Base-by-base conservation (phyloP, 768 basidiomycete species). In the Chalciporus piperatus region DNA sequence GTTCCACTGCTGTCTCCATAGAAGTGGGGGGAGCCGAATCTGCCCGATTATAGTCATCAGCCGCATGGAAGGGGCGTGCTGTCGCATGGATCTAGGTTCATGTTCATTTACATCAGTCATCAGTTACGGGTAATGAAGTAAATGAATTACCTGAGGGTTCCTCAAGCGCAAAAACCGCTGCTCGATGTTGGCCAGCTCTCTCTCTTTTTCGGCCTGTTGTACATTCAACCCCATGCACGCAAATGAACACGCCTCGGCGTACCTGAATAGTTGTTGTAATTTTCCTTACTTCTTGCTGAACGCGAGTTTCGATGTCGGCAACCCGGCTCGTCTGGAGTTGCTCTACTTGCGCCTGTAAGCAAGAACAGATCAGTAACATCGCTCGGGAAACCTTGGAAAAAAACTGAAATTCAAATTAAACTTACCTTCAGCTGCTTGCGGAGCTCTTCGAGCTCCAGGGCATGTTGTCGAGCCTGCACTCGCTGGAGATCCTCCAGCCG, bases 161-260 rank as follows among this genome's bases (percentile, higher is more conserved):
- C 1, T 17, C 22, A 25, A 11, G 13, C 28, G 35, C 6, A 30
- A 37, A 48, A 38, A 40, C 0, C 30, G 6, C n/a, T 55, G 54
- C 33, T 55, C 50, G 11, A 55, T 55, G 37, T 48, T 55, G 17
- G 50, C 38, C 11, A 55, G 46, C 6, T 55, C 50, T 20, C n/a
- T 44, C 38, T 33, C 46, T 43, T 55, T 55, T 27, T 40, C 45
- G 8, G 32, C 54, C 50, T 52, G 27, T 16, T 32, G 25, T 25
- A 25, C 25, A 25, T 25, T 25, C 25, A 25, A 25, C 25, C 25
- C 25, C 25, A 25, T 25, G 25, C 25, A 25, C 7, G 25, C 25
- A 25, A 25, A 25, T 25, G 25, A 25, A 25, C 25, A 25, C 25
- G 7, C 25, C 25, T 25, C 25, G 7, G 25, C 25, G 7, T 25